These are phyloP conservation scores for Arctostaphylos glauca DNA, from an alignment of 148 eudicot genomes.

Conservation along the genomic window DNA sequence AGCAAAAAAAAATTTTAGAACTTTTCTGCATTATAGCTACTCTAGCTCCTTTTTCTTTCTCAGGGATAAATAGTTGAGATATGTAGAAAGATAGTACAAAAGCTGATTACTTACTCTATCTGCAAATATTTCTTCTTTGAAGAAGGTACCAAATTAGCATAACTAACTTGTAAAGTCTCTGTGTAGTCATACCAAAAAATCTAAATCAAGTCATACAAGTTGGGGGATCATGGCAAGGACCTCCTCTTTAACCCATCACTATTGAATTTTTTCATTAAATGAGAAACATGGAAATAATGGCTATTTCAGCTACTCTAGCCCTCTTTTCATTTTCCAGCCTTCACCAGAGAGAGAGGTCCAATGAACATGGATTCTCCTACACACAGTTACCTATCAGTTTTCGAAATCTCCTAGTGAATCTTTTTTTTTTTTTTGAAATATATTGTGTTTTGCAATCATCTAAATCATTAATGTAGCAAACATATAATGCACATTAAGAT, in stretches of 20 bases:
- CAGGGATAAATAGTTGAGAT: not conserved
- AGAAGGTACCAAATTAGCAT: no score
- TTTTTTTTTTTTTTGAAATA: not conserved
- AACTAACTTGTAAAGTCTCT: no score
- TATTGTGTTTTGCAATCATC: not conserved
- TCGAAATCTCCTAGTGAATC: not conserved
- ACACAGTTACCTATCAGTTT: no score
- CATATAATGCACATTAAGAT: not conserved
- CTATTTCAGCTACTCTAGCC: no score
- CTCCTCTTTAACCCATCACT: no score
- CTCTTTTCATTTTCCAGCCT: not conserved
- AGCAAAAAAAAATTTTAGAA: no score
- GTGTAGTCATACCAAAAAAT: no score
- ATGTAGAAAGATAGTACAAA: not conserved
- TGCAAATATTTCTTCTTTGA: not conserved
- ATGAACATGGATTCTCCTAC: not conserved
- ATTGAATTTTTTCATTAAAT: no score
- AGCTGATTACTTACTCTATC: not conserved
- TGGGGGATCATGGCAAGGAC: no score
- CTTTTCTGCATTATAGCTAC: not conserved
- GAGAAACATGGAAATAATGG: no score
- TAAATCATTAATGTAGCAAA: not conserved
- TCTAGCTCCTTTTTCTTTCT: not conserved
- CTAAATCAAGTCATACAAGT: no score
- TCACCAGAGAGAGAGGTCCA: not conserved